Base-by-base conservation (phyloP, 352 stramenopile species). In the Halophytophthora polymorphica region DNA sequence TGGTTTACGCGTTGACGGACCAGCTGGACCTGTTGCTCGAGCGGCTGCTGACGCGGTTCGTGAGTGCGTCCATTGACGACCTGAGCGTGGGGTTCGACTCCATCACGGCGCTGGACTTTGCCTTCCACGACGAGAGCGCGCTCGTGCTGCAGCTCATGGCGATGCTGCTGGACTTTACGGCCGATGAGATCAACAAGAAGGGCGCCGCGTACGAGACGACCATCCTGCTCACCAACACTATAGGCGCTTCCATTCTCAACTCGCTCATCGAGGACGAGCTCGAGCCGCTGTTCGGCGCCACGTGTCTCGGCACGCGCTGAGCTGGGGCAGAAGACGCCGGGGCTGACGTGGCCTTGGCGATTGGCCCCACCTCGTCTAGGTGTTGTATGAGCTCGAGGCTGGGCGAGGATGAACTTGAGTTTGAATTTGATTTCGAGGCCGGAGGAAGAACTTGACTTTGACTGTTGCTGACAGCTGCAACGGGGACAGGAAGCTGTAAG, bases 101-200 rank as follows among this genome's bases (percentile, higher is more conserved):
- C 8, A 61, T 71, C 53, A 70, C 51, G 2, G 63, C 71, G 35
- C 60, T 86, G 44, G 50, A 65, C 37, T 71, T 86, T 37, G 53
- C 61, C 38, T 72, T 82, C 38, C 21, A 73, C 40, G 53, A 52
- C 31, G 64, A 72, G 43, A 66, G 64, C 49, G 43, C 56, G 33
- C 47, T 86, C 34, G 61, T 80, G 45, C 65, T 55, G 21, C 61
- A 74, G 36, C 50, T 83, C 38, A 64, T 49, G 33, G 73, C 74
- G 50, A 53, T 58, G 34, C 56, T 83, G 40, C 42, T 81, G 11
- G 37, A 51, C 35, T 83, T 77, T 53, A 71, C 59, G 17, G 66
- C 62, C 19, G 44, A 54, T 21, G 64, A 77, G 57, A 56, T 83
- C 51, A 82, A 86, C 69, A 83, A 86, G 60, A 82, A 82, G 53